A percentile compares a stretch with the other conserved stretches of the same genome.
Evolutionary conservation across 148 eudicot genomes (phyloP).

Genomic region (Fagopyrum tataricum): DNA sequence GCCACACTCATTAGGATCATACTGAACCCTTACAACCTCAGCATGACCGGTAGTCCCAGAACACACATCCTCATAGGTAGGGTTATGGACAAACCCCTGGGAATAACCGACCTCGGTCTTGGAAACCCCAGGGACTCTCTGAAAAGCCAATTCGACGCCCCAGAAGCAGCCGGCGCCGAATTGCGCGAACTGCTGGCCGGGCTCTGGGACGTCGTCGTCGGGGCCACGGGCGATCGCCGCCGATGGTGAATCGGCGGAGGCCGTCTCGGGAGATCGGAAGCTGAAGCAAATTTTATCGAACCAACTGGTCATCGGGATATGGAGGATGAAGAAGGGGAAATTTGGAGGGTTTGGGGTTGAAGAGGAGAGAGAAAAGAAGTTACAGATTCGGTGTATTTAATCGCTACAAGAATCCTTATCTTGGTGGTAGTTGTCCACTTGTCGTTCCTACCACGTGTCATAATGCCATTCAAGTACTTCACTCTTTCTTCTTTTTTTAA

Average conservation of each 20-base stretch:
- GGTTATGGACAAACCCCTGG: background rate
- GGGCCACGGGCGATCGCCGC: background rate
- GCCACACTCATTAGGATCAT: conserved; percentile 1
- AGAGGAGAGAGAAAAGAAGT: background rate
- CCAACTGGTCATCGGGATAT: conserved; percentile 5
- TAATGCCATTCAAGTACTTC: background rate
- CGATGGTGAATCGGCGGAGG: background rate
- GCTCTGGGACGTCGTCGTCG: background rate
- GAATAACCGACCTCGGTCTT: conserved; percentile 12
- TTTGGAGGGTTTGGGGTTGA: conserved; percentile 3
- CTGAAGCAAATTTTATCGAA: conserved; percentile 8
- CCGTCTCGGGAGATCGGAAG: background rate
- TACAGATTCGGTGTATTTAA: background rate
- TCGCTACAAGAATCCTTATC: background rate
- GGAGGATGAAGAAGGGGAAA: background rate
- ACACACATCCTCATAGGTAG: conserved; percentile 7
- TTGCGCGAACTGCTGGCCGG: conserved; percentile 11
- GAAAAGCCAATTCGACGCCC: conserved; percentile 14
- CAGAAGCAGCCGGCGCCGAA: conserved; percentile 3
- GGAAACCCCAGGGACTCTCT: conserved; percentile 14
- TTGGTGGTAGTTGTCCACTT: background rate
- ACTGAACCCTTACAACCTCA: conserved; percentile 11
- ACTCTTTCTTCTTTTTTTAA: too few species aligned
- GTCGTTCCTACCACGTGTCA: background rate
- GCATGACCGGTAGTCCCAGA: conserved; percentile 7